Base-by-base conservation (phyloP, 768 basidiomycete genomes). In the Suillus spraguei region DNA sequence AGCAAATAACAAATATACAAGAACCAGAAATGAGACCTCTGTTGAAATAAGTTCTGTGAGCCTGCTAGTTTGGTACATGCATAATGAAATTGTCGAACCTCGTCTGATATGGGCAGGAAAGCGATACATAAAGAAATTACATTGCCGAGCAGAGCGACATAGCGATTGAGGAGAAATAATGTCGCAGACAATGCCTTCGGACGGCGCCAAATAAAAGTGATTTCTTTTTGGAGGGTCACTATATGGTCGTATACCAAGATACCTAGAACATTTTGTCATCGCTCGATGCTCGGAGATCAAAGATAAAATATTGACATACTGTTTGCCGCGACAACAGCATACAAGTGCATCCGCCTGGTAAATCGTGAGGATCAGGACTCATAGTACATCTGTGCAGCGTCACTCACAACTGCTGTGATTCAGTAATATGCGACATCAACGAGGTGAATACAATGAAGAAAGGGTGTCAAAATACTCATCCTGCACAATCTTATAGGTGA, bases 151-250 rank as follows among this genome's bases (percentile, higher is more conserved):
- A 83, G 75, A 3, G 81, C 76, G 38, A 82, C 65, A 62, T 87
- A 87, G 9, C 85, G 81, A 64, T 84, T 83, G 35, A 82, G 52
- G 56, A 82, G 79, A 70, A 86, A 86, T 67, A 79, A 76, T 33
- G 76, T 76, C 2, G 81, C 74, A 63, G 81, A 79, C 10, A 65
- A 58, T 1, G 71, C 74, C 59, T 78, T 79, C 1, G 77, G 78
- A 54, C 76, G 73, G 59, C 70, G 70, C 85, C 85, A 86, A 5
- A 86, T 67, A 60, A 77, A 76, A 20, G 72, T 66, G 44, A 83
- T 68, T 66, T 85, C 84, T 35, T 69, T 67, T 28, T 66, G 63
- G 33, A 76, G 66, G 8, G 76, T 77, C 59, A 72, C 55, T 33
- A 70, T 3, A 60, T 69, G 68, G 68, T 77, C 75, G 63, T 76